These are phyloP conservation scores for Trichosporon faecale DNA, from an alignment of 1,284 basidiomycete species.

Conservation along the genomic window DNA sequence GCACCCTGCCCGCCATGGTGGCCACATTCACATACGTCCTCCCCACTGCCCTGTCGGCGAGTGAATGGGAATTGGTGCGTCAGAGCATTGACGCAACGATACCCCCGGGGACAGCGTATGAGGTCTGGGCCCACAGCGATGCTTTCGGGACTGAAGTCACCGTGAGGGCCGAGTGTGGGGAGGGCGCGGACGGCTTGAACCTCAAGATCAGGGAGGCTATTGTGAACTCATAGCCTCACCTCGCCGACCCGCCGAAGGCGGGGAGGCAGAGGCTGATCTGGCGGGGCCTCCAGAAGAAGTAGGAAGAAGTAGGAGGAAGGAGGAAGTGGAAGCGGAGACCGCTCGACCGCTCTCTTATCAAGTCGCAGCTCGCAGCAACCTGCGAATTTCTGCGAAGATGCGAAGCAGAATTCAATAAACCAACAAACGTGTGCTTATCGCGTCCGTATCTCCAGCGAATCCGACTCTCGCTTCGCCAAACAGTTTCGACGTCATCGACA, in stretches of 20 bases:
- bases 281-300: background rate
- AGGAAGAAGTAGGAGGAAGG: too few relatives aligned
- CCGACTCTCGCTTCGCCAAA: too few relatives aligned
- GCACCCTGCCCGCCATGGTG: background rate
- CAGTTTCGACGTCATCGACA: background rate
- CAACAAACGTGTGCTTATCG: background rate
- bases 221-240: background rate
- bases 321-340: background rate
- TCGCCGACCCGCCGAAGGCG: background rate
- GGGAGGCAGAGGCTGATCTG: background rate
- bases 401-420: too few relatives aligned
- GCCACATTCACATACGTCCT: constrained; percentile 5
- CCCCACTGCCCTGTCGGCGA: background rate
- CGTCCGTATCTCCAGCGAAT: background rate
- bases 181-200: background rate
- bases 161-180: background rate
- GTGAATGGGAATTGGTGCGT: background rate
- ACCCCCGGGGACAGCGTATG: background rate
- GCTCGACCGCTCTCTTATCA: background rate
- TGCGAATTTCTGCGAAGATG: too few relatives aligned
- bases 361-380: background rate
- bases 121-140: background rate
- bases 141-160: background rate
- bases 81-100: background rate
- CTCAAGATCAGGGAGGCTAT: background rate